Evolutionary conservation across 78 protist species (phyloP).

Genomic region (Dictyostelium intermedium): DNA sequence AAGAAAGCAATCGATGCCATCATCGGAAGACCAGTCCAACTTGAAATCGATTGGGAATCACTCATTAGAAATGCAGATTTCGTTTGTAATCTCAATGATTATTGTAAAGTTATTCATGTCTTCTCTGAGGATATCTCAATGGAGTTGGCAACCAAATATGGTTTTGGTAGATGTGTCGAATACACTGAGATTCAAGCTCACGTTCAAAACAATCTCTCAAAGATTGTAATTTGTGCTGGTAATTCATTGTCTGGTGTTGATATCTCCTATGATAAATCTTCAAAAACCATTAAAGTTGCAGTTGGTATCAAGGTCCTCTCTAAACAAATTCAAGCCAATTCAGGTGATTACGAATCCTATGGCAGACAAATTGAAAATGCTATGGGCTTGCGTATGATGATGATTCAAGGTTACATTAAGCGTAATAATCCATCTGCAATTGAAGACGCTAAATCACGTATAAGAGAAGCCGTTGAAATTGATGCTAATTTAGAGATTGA

Average conservation of each 20-base stretch:
- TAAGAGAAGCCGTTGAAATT: conserved; percentile 37
- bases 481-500: conserved; percentile 13
- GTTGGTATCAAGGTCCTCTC: conserved; percentile 30
- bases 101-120: background rate
- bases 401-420: conserved; percentile 30
- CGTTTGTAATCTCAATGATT: conserved; percentile 11
- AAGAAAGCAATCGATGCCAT: background rate
- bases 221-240: conserved; percentile 15
- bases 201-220: background rate
- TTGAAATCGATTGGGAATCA: conserved; percentile 52
- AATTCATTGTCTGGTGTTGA: background rate
- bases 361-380: conserved; percentile 65
- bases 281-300: background rate
- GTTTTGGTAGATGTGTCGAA: conserved; percentile 50
- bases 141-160: background rate
- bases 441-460: background rate
- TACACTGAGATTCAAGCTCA: conserved; percentile 20
- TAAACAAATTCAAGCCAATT: background rate
- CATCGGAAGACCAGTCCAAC: conserved; percentile 28
- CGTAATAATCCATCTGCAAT: background rate
- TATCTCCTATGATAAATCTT: background rate
- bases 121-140: conserved; percentile 21
- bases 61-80: conserved; percentile 13
- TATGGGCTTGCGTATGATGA: background rate
- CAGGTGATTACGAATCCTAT: background rate